Evolutionary conservation across 2,329 filamentous ascomycete species (phyloP), one percentile per base, ranked within the genome.

Genomic region (Trichophyton verrucosum): DNA sequence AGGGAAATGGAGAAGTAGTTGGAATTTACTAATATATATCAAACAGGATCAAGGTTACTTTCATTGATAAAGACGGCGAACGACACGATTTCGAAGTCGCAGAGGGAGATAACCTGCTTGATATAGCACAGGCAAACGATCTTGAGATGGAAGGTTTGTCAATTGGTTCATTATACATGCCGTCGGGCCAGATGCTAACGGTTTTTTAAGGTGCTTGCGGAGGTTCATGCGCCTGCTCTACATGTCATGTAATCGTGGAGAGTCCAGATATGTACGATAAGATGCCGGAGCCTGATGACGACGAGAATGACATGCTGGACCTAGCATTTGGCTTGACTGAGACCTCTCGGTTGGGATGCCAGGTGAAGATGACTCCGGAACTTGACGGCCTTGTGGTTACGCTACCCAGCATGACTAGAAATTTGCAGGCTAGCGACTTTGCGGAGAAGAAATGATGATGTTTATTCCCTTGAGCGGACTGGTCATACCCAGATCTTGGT

Each of bases 401-500:
- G 73, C 76, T 99, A 69, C 94, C 94, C 11, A 85, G 85, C 42
- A 96, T 96, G 91, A 97, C 94, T 65, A 82, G 94, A 73, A 99
- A 99, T 71, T 70, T 99, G 75, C 94, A 99, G 77, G 89, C 90
- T 13, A 95, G 89, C 74, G 94, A 99, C 76, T 99, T 99, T 69
- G 80, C 69, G 72, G 67, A 74, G 33, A 68, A 77, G 68, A 76
- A 75, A 66, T 62, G 30, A 61, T 59, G 60, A 64, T 58, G 63
- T 60, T 63, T 24, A 9, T 15, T 44, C 13, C 17, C 38, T 40
- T 38, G 30, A 57, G n/a, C 55, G n/a, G 11, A 20, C 2, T n/a
- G 11, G 30, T n/a, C 11, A 15, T 15, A 20, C 22, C 30, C 40
- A 40, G 7, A 17, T 33, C 24, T 27, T 3, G 3, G 36, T 2